Percentiles rank a stretch among this genome's conserved stretches.
Evolutionary conservation across 192 early-diverging fungal genomes (phyloP).

Genomic region (Backusella parvicylindrica): DNA sequence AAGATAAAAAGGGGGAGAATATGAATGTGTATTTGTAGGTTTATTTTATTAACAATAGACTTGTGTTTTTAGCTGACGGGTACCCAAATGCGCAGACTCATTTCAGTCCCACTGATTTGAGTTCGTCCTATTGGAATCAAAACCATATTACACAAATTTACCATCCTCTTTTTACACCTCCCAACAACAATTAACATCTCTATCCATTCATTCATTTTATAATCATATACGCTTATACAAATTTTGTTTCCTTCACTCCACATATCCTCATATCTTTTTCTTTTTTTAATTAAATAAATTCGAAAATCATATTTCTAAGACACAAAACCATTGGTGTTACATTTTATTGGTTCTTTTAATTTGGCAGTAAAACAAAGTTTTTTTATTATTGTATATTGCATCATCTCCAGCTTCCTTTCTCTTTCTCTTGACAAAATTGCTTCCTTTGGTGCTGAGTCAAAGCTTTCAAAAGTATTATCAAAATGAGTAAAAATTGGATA

Average conservation of each 20-base stretch:
- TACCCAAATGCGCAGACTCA: neutral
- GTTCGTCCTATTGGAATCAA: neutral
- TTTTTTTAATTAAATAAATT: neutral
- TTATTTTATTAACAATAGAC: neutral
- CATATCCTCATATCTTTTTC: neutral
- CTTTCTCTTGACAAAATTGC: neutral
- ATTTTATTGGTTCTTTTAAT: neutral
- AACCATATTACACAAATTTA: neutral
- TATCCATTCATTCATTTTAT: neutral
- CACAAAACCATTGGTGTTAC: neutral
- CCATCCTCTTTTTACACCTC: neutral
- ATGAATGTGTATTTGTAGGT: neutral
- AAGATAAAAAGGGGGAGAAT: too few species aligned
- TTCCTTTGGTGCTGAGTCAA: neutral
- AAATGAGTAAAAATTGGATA: neutral
- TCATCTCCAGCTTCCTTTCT: neutral
- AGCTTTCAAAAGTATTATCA: neutral
- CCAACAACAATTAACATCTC: neutral
- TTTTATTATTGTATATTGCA: neutral
- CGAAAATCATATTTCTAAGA: neutral
- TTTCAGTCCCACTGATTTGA: neutral
- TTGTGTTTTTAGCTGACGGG: neutral
- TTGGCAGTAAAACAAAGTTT: neutral
- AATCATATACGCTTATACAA: neutral
- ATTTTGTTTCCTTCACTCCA: neutral